Evolutionary conservation across 345 rosid genomes (phyloP).

Genomic region (Brassica carinata): DNA sequence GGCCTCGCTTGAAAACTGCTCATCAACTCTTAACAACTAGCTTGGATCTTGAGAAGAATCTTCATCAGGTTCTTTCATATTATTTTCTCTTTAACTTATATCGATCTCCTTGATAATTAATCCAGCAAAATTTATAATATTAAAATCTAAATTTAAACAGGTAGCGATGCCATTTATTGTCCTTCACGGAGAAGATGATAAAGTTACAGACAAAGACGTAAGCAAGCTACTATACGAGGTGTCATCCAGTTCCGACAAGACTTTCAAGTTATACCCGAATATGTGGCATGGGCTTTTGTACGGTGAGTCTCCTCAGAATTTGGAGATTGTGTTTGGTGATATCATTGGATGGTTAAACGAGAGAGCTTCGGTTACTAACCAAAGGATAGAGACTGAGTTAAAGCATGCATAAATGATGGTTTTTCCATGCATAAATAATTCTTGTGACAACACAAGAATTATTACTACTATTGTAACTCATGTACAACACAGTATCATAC

Average conservation of each 20-base stretch:
- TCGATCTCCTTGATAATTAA: neutral
- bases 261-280: constrained; percentile 64
- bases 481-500: constrained; percentile 1
- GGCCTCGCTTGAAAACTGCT: constrained; percentile 36
- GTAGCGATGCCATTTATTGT: constrained; percentile 72
- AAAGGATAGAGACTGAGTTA: constrained; percentile 55
- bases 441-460: neutral
- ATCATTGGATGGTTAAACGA: constrained; percentile 64
- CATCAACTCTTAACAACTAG: constrained; percentile 52
- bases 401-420: constrained; percentile 11
- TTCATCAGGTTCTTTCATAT: constrained; percentile 49
- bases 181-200: constrained; percentile 85
- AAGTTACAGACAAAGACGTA: constrained; percentile 64
- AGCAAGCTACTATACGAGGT: constrained; percentile 55
- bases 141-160: constrained; percentile 34
- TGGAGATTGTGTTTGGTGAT: constrained; percentile 65
- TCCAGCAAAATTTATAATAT: neutral
- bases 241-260: constrained; percentile 70
- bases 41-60: constrained; percentile 61
- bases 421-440: neutral
- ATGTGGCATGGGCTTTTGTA: constrained; percentile 96
- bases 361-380: constrained; percentile 40
- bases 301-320: constrained; percentile 70
- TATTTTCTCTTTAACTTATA: neutral
- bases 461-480: neutral